phyloP scores from a whole-genome alignment of 2,329 filamentous ascomycete genomes.

The Lecanicillium sp. region DNA sequence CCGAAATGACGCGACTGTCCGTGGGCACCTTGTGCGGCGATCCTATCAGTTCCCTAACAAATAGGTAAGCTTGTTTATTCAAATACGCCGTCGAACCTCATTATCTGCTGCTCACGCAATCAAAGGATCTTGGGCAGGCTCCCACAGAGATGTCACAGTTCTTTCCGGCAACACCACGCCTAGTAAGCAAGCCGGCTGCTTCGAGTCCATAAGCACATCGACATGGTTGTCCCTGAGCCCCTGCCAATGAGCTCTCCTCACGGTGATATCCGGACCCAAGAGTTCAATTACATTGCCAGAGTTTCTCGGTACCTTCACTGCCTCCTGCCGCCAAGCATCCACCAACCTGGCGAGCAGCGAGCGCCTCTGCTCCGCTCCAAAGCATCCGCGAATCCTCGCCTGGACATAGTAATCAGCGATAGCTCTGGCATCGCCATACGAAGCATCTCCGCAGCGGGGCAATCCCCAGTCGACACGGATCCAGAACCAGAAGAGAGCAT shows the following conservation, averaged over 20 bases:
- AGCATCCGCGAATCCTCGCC: neutral
- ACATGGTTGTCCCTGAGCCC: conserved; percentile 4
- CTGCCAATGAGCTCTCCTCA: neutral
- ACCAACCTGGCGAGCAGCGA: conserved; percentile 6
- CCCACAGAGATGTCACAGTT: conserved; percentile 5
- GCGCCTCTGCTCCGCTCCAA: neutral
- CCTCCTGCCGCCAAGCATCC: conserved; percentile 1
- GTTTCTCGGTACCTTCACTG: too few species aligned
- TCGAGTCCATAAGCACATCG: conserved; percentile 7
- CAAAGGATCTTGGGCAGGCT: neutral
- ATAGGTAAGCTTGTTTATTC: too few species aligned
- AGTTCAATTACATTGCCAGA: too few species aligned
- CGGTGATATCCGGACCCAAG: neutral
- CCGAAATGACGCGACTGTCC: too few species aligned
- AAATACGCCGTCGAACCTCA: too few species aligned
- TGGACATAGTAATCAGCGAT: conserved; percentile 2
- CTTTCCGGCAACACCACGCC: neutral
- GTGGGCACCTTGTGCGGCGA: too few species aligned
- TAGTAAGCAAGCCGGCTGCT: neutral
- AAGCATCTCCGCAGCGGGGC: neutral
- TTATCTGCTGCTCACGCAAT: neutral
- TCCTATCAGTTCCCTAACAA: too few species aligned
- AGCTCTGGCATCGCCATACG: neutral
- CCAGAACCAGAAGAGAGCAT: conserved; percentile 2
- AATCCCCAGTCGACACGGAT: conserved; percentile 6